Base-by-base conservation (phyloP, 2,329 filamentous ascomycete species). In the Fusarium tricinctum region DNA sequence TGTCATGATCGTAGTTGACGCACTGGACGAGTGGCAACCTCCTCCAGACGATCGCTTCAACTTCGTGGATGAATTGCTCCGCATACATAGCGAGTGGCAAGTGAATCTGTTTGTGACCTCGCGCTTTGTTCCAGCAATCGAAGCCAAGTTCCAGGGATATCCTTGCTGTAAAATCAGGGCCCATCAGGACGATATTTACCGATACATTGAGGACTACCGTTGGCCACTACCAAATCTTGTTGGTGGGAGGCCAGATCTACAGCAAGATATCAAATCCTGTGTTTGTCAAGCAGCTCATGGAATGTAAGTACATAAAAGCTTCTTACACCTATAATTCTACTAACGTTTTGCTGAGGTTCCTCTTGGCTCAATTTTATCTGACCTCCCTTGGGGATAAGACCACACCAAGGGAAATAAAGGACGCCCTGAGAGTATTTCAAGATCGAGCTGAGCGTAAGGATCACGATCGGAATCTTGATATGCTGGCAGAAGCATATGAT, bases 101-200 rank as follows among this genome's bases (percentile, higher is more conserved):
- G n/a, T 23, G 13, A 58, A 53, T 13, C n/a, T 58, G 7, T 44
- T 53, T 4, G n/a, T 49, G n/a, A 58, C 55, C 15, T 58, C 55
- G 6, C 28, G 55, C 8, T 23, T 35, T 6, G 26, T 53, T 15
- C 39, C 48, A 5, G 48, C 45, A 4, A 58, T 58, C 9, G 26
- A 10, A 12, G 26, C 40, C 9, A 38, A 32, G 33, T 54, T 54
- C 2, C 13, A 45, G 7, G 19, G 17, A 8, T 14, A 17, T 7
- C 14, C 22, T 5, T 26, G 23, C 3, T n/a, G 47, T 3, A 22
- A 48, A n/a, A 54, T 59, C 5, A 33, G 26, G 8, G 56, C 56
- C 3, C 28, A 9, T 35, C n/a, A 35, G 9, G 10, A 26, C 3
- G 50, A 59, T 35, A 33, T 59, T 9, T 28, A 28, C 13, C 40